Conservation (phyloP, 805 yeast species). For the Blastobotrys mokoenaii region DNA sequence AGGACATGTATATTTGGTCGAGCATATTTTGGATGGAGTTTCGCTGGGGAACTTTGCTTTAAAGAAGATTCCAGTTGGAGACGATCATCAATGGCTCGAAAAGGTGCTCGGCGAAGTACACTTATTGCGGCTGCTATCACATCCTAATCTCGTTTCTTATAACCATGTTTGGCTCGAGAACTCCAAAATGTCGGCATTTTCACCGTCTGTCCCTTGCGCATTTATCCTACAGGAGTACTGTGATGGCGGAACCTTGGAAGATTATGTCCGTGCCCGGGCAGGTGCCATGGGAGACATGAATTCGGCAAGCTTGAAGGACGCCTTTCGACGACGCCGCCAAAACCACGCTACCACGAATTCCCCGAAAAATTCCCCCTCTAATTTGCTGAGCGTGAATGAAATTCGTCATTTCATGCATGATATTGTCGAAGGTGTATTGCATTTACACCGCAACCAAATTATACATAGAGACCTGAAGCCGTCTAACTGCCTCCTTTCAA, state of each 20-base stretch:
- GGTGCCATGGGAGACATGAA: background rate
- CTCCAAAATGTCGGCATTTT: conserved; percentile 43
- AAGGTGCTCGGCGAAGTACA: conserved; percentile 72
- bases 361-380: background rate
- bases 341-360: background rate
- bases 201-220: conserved; percentile 61
- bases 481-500: conserved; percentile 62
- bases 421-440: conserved; percentile 59
- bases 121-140: conserved; percentile 44
- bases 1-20: conserved; percentile 78
- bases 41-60: conserved; percentile 75
- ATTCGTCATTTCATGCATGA: conserved; percentile 63
- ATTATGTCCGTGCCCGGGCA: conserved; percentile 33
- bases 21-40: conserved; percentile 64
- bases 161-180: conserved; percentile 90
- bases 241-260: conserved; percentile 80
- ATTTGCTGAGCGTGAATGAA: conserved; percentile 42
- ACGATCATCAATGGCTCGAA: conserved; percentile 57
- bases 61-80: conserved; percentile 78
- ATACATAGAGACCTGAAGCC: conserved; percentile 89
- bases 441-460: conserved; percentile 64
- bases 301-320: background rate
- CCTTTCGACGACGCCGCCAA: background rate
- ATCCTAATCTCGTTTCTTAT: conserved; percentile 64
- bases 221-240: conserved; percentile 82